A percentile compares a stretch with the other conserved stretches of the same genome.
Evolutionary conservation across 108 stramenopile genomes (phyloP).

Genomic region (Fragilaria radians): DNA sequence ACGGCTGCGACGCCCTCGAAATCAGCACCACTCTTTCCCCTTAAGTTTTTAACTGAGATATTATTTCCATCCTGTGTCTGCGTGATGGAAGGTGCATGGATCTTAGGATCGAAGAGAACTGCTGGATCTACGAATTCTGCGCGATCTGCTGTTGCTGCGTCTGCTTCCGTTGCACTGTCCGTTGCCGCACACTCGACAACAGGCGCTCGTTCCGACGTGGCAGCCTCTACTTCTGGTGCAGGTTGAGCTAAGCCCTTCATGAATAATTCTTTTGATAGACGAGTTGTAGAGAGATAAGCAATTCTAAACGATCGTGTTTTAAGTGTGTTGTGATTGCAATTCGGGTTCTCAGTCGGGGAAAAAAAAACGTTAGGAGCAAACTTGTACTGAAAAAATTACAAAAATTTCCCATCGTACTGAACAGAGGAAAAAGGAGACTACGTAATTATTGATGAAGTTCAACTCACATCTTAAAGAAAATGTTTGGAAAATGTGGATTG

Average conservation of each 20-base stretch:
- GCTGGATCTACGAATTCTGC: conserved; percentile 27
- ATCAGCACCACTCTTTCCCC: conserved; percentile 18
- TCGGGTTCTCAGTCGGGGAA: too few species aligned
- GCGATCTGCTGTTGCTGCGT: conserved; percentile 15
- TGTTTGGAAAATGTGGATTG: too few species aligned
- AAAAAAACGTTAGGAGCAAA: too few species aligned
- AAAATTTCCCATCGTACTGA: too few species aligned
- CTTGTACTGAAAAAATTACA: too few species aligned
- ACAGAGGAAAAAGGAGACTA: too few species aligned
- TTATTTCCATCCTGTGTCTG: neutral
- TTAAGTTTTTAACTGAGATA: conserved; percentile 8
- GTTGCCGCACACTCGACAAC: conserved; percentile 13
- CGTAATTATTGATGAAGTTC: too few species aligned
- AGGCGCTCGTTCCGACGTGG: conserved; percentile 16
- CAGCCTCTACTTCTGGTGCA: conserved; percentile 53
- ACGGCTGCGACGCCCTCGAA: conserved; percentile 50
- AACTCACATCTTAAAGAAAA: too few species aligned
- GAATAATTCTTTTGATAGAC: too few species aligned
- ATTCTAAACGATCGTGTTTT: too few species aligned
- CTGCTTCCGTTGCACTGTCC: conserved; percentile 19
- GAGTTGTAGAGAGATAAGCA: too few species aligned
- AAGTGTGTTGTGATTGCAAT: too few species aligned
- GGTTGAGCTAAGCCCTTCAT: conserved; percentile 32
- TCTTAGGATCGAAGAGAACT: conserved; percentile 16
- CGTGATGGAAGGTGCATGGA: conserved; percentile 18